A percentile compares a stretch with the other conserved stretches of the same genome.
Conservation (phyloP, 768 basidiomycete genomes). For the Hebeloma cylindrosporum region DNA sequence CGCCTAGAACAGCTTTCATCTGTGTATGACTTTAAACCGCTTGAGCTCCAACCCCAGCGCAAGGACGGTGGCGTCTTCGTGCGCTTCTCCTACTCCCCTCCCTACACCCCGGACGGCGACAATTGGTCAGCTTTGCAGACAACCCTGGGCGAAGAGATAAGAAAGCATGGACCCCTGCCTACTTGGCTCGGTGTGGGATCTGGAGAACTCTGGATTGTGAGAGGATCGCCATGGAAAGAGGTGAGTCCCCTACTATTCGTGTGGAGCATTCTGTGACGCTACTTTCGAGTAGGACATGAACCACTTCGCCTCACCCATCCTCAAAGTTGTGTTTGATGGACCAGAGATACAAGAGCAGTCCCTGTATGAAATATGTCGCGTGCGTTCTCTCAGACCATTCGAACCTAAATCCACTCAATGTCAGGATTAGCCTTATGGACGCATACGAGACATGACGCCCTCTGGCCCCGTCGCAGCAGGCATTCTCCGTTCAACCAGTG, state of each 20-base stretch:
- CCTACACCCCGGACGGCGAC: conserved; percentile 21
- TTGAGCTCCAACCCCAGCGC: conserved; percentile 59
- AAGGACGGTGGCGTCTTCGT: conserved; percentile 92
- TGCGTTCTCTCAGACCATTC: conserved; percentile 34
- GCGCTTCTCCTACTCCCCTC: conserved; percentile 55
- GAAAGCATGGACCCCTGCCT: conserved; percentile 54
- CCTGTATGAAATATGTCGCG: conserved; percentile 76
- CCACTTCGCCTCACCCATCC: conserved; percentile 68
- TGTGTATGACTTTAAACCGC: conserved; percentile 55
- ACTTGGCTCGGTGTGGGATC: conserved; percentile 58
- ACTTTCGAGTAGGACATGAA: conserved; percentile 69
- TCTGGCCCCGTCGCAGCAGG: conserved; percentile 67
- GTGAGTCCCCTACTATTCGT: conserved; percentile 34
- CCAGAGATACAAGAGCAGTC: conserved; percentile 81
- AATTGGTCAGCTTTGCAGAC: conserved; percentile 47
- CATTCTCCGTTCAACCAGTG: conserved; percentile 59
- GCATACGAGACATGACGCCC: conserved; percentile 63
- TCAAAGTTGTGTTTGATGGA: conserved; percentile 86
- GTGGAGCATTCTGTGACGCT: conserved; percentile 1
- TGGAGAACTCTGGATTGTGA: conserved; percentile 69
- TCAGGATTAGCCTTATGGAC: conserved; percentile 70
- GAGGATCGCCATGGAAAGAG: conserved; percentile 81
- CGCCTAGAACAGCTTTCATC: conserved; percentile 53
- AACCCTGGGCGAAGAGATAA: conserved; percentile 43
- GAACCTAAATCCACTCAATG: conserved; percentile 5